Evolutionary conservation across 768 basidiomycete species (phyloP).

Genomic region (Pluteus cervinus): DNA sequence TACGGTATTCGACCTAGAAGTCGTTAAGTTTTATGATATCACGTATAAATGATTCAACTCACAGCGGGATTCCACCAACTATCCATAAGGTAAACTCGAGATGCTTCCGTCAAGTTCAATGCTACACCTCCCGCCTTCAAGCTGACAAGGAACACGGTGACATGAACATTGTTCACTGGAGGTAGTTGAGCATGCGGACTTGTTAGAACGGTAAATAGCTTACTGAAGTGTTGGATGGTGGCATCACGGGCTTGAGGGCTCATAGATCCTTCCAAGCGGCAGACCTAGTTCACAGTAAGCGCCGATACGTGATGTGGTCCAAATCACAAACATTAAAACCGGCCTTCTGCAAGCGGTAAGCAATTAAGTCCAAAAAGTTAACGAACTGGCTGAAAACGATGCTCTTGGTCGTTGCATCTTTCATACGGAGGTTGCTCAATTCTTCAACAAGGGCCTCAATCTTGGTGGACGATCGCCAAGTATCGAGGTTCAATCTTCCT

Average conservation of each 20-base stretch:
- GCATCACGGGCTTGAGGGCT: conserved; percentile 93
- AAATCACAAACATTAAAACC: conserved; percentile 70
- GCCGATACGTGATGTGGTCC: neutral
- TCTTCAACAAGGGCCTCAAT: conserved; percentile 97
- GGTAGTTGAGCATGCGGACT: neutral
- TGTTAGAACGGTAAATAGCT: conserved; percentile 17
- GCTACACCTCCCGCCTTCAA: conserved; percentile 96
- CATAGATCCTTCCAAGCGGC: conserved; percentile 95
- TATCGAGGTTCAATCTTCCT: conserved; percentile 80
- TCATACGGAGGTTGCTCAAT: conserved; percentile 70
- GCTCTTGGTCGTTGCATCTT: conserved; percentile 92
- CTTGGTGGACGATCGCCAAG: conserved; percentile 95
- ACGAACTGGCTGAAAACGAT: conserved; percentile 97
- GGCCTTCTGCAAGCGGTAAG: conserved; percentile 84
- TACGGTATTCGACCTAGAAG: conserved; percentile 71
- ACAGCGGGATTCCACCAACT: conserved; percentile 99
- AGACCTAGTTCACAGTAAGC: conserved; percentile 48
- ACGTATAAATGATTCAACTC: conserved; percentile 13
- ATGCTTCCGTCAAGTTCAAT: conserved; percentile 85
- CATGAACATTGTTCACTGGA: conserved; percentile 84
- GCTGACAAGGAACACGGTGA: conserved; percentile 96
- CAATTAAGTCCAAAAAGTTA: conserved; percentile 89
- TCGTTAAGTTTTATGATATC: neutral
- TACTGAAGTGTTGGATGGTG: conserved; percentile 92
- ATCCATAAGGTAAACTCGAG: conserved; percentile 94